Evolutionary conservation across 208 protist genomes (phyloP), one percentile per base, ranked within the genome.

Genomic region (Sergeia podlipaevii): DNA sequence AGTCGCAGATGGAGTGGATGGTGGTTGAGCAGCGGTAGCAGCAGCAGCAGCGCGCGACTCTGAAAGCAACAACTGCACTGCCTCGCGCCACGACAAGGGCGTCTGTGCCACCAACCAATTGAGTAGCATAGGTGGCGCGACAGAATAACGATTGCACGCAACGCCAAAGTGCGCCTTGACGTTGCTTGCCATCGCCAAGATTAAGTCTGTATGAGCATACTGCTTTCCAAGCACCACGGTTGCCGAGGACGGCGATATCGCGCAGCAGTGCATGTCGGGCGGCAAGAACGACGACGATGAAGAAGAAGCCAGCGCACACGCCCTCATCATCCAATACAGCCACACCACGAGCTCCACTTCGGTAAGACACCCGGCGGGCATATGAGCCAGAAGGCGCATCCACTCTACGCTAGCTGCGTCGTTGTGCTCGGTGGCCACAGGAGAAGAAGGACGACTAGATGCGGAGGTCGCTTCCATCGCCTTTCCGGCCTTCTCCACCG

Each of bases 41-140:
- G n/a, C n/a, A n/a, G n/a, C n/a, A n/a, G n/a, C n/a, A n/a, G n/a
- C n/a, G n/a, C n/a, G n/a, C n/a, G n/a, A n/a, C n/a, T n/a, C n/a
- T n/a, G 13, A 29, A 7, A 18, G 29, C 11, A 80, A 27, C 32
- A 62, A 61, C 24, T 27, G 15, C 0, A 50, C 54, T 39, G 66
- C 72, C 8, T 64, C 65, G 3, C n/a, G n/a, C 61, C 66, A 74
- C 6, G 61, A 27, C 38, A 74, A 48, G 4, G 33, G 36, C n/a
- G 41, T 38, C 13, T 29, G 42, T 4, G 66, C 55, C 30, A 64
- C 60, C 4, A 74, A 11, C 72, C 72, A 80, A 54, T 80, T 73
- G 17, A 80, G 48, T 53, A 80, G 18, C 72, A 80, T 71, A 2
- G 72, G 72, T 21, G 72, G 72, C 32, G 64, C 36, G 0, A 80